Percentiles rank a stretch among this genome's conserved stretches.
Conservation (phyloP, 371 early-diverging fungal species). For the Quaeritorhiza haematococci region DNA sequence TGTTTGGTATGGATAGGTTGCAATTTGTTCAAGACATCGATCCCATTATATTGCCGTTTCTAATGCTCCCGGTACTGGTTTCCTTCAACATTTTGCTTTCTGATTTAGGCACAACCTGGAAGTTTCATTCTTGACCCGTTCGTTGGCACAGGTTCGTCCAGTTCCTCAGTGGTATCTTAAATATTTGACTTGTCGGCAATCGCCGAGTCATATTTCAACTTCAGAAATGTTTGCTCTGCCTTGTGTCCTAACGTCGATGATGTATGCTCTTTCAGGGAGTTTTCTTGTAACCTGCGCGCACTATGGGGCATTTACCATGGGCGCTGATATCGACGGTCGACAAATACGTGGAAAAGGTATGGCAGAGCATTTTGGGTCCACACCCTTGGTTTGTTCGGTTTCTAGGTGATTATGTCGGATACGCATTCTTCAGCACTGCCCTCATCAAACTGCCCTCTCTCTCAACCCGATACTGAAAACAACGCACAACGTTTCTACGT, state of each 20-base stretch:
- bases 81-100: neutral
- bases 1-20: constrained; percentile 55
- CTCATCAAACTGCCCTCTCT: no score
- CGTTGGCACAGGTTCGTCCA: constrained; percentile 81
- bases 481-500: no score
- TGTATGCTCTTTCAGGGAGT: constrained; percentile 40
- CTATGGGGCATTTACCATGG: constrained; percentile 88
- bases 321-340: constrained; percentile 95
- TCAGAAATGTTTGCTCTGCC: no score
- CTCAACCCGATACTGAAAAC: no score
- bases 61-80: neutral
- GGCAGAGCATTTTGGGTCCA: no score
- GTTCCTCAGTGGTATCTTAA: neutral
- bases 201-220: no score
- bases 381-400: no score
- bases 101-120: constrained; percentile 59
- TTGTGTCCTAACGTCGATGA: no score
- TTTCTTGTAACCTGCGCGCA: constrained; percentile 87
- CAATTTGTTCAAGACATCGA: neutral
- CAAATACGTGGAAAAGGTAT: constrained; percentile 90
- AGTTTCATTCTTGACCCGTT: constrained; percentile 93
- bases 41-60: no score
- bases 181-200: no score
- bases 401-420: no score
- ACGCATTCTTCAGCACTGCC: no score